These are phyloP conservation scores for Zymoseptoria pseudotritici DNA, from an alignment of 2,329 filamentous ascomycete genomes.

Conservation along the genomic window DNA sequence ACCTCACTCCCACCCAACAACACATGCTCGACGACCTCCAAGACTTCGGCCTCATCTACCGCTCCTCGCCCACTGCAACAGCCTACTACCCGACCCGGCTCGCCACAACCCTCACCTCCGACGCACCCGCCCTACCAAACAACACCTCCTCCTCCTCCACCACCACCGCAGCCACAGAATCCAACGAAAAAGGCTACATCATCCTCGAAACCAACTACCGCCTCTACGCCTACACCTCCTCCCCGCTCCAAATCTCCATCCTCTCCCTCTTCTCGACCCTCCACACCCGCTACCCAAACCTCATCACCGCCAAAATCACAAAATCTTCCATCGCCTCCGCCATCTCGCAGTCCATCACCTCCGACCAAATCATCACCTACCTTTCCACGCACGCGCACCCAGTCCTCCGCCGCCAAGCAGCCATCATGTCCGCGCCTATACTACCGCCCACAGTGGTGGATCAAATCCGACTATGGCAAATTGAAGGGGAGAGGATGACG, in stretches of 20 bases:
- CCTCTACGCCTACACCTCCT: constrained; percentile 92
- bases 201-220: constrained; percentile 98
- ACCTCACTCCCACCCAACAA: constrained; percentile 70
- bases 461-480: constrained; percentile 94
- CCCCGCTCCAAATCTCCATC: constrained; percentile 88
- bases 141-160: constrained; percentile 60
- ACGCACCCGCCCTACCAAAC: constrained; percentile 64
- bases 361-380: constrained; percentile 91
- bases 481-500: constrained; percentile 91
- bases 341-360: constrained; percentile 83
- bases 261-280: constrained; percentile 83
- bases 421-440: constrained; percentile 49
- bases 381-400: constrained; percentile 88
- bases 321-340: constrained; percentile 82
- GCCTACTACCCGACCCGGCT: constrained; percentile 84
- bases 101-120: constrained; percentile 82
- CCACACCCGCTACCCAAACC: constrained; percentile 84
- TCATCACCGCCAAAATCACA: constrained; percentile 85
- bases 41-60: constrained; percentile 88
- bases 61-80: constrained; percentile 36
- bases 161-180: constrained; percentile 33
- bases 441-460: constrained; percentile 94
- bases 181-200: constrained; percentile 65
- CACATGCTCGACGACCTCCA: constrained; percentile 86
- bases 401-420: constrained; percentile 67